Base-by-base conservation (phyloP, 805 yeast genomes). In the Torulaspora microellipsoides region DNA sequence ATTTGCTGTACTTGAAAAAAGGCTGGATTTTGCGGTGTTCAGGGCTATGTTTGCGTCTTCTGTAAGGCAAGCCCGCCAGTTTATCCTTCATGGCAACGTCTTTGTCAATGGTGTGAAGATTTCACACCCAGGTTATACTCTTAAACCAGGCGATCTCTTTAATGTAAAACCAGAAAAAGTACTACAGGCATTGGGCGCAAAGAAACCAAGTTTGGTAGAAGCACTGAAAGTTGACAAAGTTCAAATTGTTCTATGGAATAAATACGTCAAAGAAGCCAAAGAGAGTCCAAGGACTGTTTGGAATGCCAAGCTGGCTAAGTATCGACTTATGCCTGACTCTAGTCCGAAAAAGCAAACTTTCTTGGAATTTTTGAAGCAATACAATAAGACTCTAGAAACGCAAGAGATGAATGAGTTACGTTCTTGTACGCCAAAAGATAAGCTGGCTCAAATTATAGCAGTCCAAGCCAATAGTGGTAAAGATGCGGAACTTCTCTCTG, bases 21-120 rank as follows among this genome's bases (percentile, higher is more conserved):
- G 99, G 61, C 73, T 91, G 27, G 99, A 91, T 64, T 78, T 84
- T 60, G 97, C 96, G 2, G 57, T 91, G 9, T 93, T 87, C 70
- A 81, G 99, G 66, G 73, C 96, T 14, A 75, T 91, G 85, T 89
- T 91, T 70, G 96, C 98, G 4, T 78, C 95, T 4, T 85, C 95
- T 7, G 79, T 88, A 3, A 81, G 97, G 72, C 98, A 91, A 67
- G 96, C 99, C 2, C 78, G 96, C 54, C 89, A 85, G 60, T 88
- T 85, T 57, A 81, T 93, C 47, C 65, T 85, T 12, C 80, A 80
- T 36, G 95, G 95, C 1, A 72, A 82, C 51, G 98, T 91, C 10
- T 70, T 73, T 50, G 98, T 91, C 31, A 93, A 91, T 60, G 97
- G 96, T 8, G 76, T 83, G 29, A 72, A 70, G 12, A 82, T 90